Base-by-base conservation (phyloP, 257 asterid species). In the Forsythia viridissima region DNA sequence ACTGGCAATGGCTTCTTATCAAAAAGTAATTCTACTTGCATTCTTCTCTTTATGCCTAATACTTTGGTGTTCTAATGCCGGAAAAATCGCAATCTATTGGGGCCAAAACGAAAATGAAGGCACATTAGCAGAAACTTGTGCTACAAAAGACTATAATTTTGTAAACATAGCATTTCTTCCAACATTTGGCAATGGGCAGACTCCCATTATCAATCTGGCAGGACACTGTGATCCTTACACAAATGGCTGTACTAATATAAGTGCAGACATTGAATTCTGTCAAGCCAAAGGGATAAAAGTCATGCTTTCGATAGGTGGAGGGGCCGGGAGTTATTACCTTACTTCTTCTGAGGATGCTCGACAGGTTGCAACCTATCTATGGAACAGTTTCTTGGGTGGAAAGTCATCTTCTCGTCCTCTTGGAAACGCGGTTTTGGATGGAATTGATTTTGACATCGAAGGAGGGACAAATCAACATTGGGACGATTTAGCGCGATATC, bases 161-260 rank as follows among this genome's bases (percentile, higher is more conserved):
- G 83, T 86, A 4, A 86, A 79, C 87, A 24, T 86, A 30, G 87
- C 88, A 0, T 86, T 86, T 59, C 90, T 86, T 11, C 79, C 90
- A 1, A 81, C 85, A 0, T 86, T 86, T n/a, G 87, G 89, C 74
- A 86, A 83, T 55, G 85, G 84, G 43, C 85, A 86, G 16, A 76
- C 83, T 5, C 87, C 89, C 20, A 79, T 76, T 77, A 83, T 86
- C 75, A 85, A 85, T 52, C 84, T 85, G n/a, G 79, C 84, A 1
- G 86, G 86, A 24, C 86, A 82, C 44, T 78, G 86, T 43, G 86
- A 82, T 63, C 85, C 82, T 7, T 66, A 74, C 41, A n/a, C 80
- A 5, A 79, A 81, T 16, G 86, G 81, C 40, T 86, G 90, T 75
- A 81, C 84, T 0, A 37, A 37, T 30, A 24, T 86, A 40, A 79